phyloP scores from a whole-genome alignment of 495 filamentous ascomycete genomes.

The Aspergillus panamensis region DNA sequence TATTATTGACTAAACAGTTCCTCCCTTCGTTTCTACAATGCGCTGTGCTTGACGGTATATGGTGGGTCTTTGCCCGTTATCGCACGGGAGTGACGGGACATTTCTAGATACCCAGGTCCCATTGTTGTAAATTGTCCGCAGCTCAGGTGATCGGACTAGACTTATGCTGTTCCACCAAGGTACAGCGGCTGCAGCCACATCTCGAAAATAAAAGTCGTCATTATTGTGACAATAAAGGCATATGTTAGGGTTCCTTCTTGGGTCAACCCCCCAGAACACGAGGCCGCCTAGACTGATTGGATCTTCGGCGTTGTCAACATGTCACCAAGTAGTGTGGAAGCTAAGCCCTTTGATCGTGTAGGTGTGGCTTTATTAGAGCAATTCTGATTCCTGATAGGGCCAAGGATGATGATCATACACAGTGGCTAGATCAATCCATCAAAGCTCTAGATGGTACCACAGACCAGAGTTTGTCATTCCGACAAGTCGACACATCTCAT shows the following conservation, averaged over 20 bases:
- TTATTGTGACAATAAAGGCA: slow-evolving; percentile 24
- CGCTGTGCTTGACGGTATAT: slow-evolving; percentile 6
- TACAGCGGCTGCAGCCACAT: slow-evolving; percentile 35
- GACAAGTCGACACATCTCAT: background rate
- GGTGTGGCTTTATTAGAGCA: slow-evolving; percentile 1
- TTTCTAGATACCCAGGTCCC: slow-evolving; percentile 11
- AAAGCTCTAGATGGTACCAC: background rate
- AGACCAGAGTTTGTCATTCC: background rate
- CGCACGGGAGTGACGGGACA: slow-evolving; percentile 9
- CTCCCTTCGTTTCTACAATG: slow-evolving; percentile 7
- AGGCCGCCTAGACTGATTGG: slow-evolving; percentile 3
- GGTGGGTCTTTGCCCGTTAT: slow-evolving; percentile 17
- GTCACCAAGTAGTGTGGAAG: background rate
- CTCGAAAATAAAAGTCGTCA: slow-evolving; percentile 17
- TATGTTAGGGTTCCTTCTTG: slow-evolving; percentile 2
- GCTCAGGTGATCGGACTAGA: slow-evolving; percentile 22
- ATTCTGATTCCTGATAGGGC: slow-evolving; percentile 5
- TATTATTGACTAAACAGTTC: slow-evolving; percentile 3
- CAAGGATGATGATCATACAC: slow-evolving; percentile 11
- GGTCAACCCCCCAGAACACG: background rate
- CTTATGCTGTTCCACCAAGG: slow-evolving; percentile 22
- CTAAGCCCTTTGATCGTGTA: background rate
- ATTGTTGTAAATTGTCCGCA: slow-evolving; percentile 19
- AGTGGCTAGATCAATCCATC: slow-evolving; percentile 11
- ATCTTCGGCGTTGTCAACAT: slow-evolving; percentile 4